Percentiles rank a stretch among this genome's conserved stretches.
phyloP scores from a whole-genome alignment of 1,284 basidiomycete species.

The Pterulicium gracile region DNA sequence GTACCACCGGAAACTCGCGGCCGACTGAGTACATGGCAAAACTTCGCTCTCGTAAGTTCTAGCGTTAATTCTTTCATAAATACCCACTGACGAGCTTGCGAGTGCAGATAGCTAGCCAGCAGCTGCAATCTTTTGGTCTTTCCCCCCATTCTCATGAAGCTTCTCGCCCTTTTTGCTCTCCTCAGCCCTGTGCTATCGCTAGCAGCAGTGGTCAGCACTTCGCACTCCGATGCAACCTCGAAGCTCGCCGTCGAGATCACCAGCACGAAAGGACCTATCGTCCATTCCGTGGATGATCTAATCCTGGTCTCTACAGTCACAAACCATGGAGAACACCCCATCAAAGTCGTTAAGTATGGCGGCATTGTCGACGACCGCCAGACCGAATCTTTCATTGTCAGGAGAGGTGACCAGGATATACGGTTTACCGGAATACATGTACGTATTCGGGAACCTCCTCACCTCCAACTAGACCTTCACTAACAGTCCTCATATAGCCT shows the following conservation, averaged over 20 bases:
- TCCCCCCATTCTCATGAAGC: too few relatives aligned
- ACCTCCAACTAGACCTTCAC: neutral
- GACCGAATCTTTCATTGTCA: conserved; percentile 3
- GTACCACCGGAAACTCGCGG: too few relatives aligned
- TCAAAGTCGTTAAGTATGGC: conserved; percentile 12
- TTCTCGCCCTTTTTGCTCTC: too few relatives aligned
- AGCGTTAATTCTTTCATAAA: too few relatives aligned
- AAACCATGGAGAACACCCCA: conserved; percentile 15
- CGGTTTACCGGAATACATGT: neutral
- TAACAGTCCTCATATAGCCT: neutral
- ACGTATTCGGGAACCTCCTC: neutral
- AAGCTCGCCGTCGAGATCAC: neutral
- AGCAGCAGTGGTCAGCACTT: too few relatives aligned
- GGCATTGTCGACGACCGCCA: neutral
- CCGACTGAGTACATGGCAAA: too few relatives aligned
- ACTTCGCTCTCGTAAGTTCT: too few relatives aligned
- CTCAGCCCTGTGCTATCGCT: too few relatives aligned
- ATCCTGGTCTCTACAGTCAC: conserved; percentile 15
- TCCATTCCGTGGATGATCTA: conserved; percentile 16
- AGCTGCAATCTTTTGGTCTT: too few relatives aligned
- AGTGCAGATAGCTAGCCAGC: too few relatives aligned
- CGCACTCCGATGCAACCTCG: too few relatives aligned
- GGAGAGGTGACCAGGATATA: neutral
- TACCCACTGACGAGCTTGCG: too few relatives aligned
- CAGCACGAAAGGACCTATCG: neutral